These are phyloP conservation scores for Quercus aquifolioides DNA, from an alignment of 306 rosid genomes.

Conservation along the genomic window DNA sequence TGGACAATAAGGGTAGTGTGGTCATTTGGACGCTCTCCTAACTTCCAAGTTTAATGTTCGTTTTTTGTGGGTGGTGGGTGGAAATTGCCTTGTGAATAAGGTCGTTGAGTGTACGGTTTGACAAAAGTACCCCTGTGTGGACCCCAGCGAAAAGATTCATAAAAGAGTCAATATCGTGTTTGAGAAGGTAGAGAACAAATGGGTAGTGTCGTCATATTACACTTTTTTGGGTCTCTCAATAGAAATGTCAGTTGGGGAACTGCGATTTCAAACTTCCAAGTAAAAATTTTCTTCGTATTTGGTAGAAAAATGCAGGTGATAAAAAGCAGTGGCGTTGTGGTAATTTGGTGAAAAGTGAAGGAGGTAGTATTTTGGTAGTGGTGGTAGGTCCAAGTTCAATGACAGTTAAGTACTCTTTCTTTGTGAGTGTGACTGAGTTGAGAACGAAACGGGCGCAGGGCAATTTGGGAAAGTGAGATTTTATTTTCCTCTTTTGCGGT, in stretches of 20 bases:
- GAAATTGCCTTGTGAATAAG: neutral
- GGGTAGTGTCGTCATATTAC: neutral
- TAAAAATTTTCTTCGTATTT: neutral
- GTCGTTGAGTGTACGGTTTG: conserved; percentile 10
- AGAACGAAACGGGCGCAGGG: neutral
- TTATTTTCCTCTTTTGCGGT: neutral
- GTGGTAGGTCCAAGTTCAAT: too few relatives aligned
- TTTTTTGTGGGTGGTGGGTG: neutral
- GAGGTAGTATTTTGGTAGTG: too few relatives aligned
- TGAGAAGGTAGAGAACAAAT: neutral
- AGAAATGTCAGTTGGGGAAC: neutral
- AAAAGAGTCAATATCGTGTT: conserved; percentile 23
- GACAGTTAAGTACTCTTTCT: neutral
- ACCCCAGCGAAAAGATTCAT: neutral
- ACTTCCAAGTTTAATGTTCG: neutral
- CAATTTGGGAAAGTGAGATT: neutral
- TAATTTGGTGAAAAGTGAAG: neutral
- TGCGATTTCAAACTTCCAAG: neutral
- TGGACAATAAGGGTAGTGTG: neutral
- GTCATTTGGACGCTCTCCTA: neutral
- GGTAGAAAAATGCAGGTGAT: neutral
- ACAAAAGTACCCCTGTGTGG: conserved; percentile 19
- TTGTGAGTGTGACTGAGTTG: neutral
- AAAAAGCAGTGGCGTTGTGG: neutral
- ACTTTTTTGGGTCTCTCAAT: too few relatives aligned